Evolutionary conservation across 2,329 filamentous ascomycete genomes (phyloP).

Genomic region (Arachnomyces sp.): DNA sequence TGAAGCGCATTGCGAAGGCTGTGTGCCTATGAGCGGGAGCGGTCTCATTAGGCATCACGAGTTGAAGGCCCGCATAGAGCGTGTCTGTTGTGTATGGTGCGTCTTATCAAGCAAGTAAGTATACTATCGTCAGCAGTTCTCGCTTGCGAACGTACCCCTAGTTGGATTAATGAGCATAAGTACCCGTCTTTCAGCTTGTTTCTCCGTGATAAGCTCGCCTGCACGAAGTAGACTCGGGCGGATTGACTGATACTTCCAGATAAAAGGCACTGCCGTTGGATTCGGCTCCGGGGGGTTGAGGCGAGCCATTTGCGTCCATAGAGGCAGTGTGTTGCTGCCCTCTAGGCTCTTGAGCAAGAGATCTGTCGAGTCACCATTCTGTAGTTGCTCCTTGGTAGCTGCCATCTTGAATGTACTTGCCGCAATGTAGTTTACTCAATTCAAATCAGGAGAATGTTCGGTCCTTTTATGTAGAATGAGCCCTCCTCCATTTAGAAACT

Average conservation of each 20-base stretch:
- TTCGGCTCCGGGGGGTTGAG: slow-evolving; percentile 43
- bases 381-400: too few species aligned
- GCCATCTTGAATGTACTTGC: too few species aligned
- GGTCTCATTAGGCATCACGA: slow-evolving; percentile 50
- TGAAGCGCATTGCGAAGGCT: slow-evolving; percentile 51
- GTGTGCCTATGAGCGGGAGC: slow-evolving; percentile 51
- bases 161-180: slow-evolving; percentile 37
- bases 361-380: slow-evolving; percentile 13
- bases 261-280: slow-evolving; percentile 33
- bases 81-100: slow-evolving; percentile 53
- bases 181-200: slow-evolving; percentile 33
- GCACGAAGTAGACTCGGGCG: slow-evolving; percentile 28
- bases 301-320: slow-evolving; percentile 44
- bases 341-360: slow-evolving; percentile 16
- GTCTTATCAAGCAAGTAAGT: too few species aligned
- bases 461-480: too few species aligned
- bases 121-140: slow-evolving; percentile 2
- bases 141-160: slow-evolving; percentile 23
- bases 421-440: too few species aligned
- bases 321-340: slow-evolving; percentile 25
- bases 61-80: slow-evolving; percentile 50
- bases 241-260: slow-evolving; percentile 32
- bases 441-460: too few species aligned
- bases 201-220: slow-evolving; percentile 29
- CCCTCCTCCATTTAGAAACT: too few species aligned